A percentile compares a stretch with the other conserved stretches of the same genome.
Conservation (phyloP, 441 rosid genomes). For the Rhodomyrtus psidioides region DNA sequence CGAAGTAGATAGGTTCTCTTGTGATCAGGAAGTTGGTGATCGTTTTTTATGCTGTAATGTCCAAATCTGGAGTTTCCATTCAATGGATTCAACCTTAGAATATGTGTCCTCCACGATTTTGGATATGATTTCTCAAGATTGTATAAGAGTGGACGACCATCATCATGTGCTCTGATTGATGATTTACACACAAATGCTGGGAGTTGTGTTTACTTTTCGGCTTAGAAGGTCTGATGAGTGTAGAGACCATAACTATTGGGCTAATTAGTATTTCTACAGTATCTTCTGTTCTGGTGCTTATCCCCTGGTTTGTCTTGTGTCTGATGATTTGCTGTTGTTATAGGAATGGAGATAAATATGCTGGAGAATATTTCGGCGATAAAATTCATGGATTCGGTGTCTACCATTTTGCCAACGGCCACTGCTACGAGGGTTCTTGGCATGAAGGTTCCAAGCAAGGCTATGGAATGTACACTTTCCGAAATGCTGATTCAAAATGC, state of each 20-base stretch:
- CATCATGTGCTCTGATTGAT: background rate
- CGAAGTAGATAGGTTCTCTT: background rate
- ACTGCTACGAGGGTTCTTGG: conserved; percentile 90
- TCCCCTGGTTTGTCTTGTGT: background rate
- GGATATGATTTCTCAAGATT: background rate
- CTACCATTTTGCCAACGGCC: conserved; percentile 83
- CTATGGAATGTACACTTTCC: conserved; percentile 66
- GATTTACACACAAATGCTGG: background rate
- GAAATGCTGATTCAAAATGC: conserved; percentile 45
- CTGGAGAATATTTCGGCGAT: conserved; percentile 88
- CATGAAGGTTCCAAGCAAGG: conserved; percentile 94
- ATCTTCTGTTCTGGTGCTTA: background rate
- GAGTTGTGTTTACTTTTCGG: background rate
- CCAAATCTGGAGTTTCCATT: background rate
- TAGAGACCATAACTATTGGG: background rate
- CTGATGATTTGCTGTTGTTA: background rate
- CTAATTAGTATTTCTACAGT: background rate
- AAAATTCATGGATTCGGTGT: conserved; percentile 93
- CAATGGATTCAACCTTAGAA: background rate
- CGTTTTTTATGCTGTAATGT: background rate
- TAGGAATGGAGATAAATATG: conserved; percentile 81
- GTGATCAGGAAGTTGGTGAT: background rate
- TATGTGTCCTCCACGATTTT: background rate
- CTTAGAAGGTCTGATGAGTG: background rate
- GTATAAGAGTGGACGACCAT: background rate